These are phyloP conservation scores for Diversispora epigaea DNA, from an alignment of 192 early-diverging fungal species.

Conservation along the genomic window DNA sequence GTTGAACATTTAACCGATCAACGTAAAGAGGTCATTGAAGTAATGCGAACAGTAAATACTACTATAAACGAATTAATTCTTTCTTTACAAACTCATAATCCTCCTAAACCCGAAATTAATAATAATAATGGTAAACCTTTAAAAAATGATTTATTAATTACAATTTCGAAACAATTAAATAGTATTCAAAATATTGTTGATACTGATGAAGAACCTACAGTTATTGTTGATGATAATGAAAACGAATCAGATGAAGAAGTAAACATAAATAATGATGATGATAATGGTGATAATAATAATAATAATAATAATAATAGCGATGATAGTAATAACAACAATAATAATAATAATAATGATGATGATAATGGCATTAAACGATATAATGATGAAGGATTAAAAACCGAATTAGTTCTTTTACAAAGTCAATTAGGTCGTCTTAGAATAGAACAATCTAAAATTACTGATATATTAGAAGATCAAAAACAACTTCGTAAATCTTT, in stretches of 20 bases:
- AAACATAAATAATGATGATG: background rate
- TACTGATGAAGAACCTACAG: too few species aligned
- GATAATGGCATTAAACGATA: background rate
- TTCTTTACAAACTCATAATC: constrained; percentile 3
- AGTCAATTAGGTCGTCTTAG: constrained; percentile 4
- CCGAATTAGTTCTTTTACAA: constrained; percentile 14
- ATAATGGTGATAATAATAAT: background rate
- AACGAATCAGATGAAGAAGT: background rate
- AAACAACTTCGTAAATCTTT: too few species aligned
- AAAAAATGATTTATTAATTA: background rate
- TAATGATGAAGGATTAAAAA: constrained; percentile 5
- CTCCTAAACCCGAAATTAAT: background rate
- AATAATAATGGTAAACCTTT: background rate
- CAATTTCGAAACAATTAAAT: background rate
- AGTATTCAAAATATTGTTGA: too few species aligned
- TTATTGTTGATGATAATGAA: background rate
- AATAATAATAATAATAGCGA: background rate
- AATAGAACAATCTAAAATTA: constrained; percentile 6
- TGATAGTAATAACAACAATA: background rate
- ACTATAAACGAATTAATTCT: background rate
- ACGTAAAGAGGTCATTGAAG: background rate
- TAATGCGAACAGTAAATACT: background rate
- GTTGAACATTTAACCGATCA: constrained; percentile 17
- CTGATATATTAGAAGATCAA: background rate
- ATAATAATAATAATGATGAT: too few species aligned